phyloP scores from a whole-genome alignment of 2,329 filamentous ascomycete species.

The Ascomycota sp. region DNA sequence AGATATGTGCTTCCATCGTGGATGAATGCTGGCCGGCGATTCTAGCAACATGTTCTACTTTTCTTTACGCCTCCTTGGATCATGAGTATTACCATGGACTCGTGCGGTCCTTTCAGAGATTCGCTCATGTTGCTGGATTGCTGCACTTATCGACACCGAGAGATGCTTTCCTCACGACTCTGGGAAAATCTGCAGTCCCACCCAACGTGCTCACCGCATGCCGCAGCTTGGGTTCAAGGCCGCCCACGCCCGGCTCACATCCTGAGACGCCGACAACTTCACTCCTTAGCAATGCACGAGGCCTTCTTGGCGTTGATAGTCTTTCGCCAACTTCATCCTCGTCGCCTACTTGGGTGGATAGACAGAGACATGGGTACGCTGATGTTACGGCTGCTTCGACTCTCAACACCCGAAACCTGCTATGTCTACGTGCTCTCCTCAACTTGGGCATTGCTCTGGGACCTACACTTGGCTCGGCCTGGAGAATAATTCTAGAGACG shows the following conservation, averaged over 20 bases:
- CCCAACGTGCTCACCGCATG: conserved; percentile 50
- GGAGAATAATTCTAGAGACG: conserved; percentile 81
- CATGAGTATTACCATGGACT: conserved; percentile 84
- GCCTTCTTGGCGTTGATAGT: conserved; percentile 53
- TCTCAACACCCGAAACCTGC: conserved; percentile 70
- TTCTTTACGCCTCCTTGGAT: conserved; percentile 78
- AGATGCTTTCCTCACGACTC: conserved; percentile 83
- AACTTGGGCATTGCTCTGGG: conserved; percentile 90
- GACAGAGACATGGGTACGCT: conserved; percentile 35
- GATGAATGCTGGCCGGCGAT: conserved; percentile 92
- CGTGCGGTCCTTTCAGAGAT: conserved; percentile 82
- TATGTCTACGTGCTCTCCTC: conserved; percentile 78
- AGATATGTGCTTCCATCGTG: conserved; percentile 62
- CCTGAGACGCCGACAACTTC: conserved; percentile 29
- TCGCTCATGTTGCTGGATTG: conserved; percentile 84
- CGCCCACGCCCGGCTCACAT: conserved; percentile 21
- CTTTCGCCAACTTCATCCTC: conserved; percentile 38
- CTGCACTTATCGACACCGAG: conserved; percentile 67
- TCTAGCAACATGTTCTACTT: conserved; percentile 85
- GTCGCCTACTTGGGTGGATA: conserved; percentile 33
- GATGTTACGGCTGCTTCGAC: conserved; percentile 29
- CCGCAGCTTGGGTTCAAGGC: conserved; percentile 26
- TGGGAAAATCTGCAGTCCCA: conserved; percentile 84
- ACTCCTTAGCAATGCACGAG: conserved; percentile 52
- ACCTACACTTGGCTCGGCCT: conserved; percentile 65